Base-by-base conservation (phyloP, 2,329 filamentous ascomycete genomes). In the Pestalotiopsis sp. region DNA sequence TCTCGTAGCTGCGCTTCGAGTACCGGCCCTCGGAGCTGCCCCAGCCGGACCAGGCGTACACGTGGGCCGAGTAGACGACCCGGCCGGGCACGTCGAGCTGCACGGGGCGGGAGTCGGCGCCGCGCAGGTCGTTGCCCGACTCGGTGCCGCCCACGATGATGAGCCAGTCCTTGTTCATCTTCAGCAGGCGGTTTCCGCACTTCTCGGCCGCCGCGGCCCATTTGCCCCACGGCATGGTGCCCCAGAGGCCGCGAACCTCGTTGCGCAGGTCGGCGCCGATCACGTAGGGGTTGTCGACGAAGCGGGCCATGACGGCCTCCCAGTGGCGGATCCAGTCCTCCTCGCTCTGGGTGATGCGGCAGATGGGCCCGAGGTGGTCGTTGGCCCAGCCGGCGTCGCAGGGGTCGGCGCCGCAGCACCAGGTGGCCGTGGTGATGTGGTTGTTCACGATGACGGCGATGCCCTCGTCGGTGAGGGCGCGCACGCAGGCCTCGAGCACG, bases 1-100 rank as follows among this genome's bases (percentile, higher is more conserved):
- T 89, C 12, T 82, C 80, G 76, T 92, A 92, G 38, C 81, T 81
- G 5, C 90, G 86, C 77, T 87, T 86, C 9, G 86, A 83, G 76
- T 90, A 92, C 4, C 89, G 85, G 2, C 89, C 88, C 38, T 83
- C 86, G 70, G 83, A 76, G 72, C 85, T 88, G 49, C 90, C 89
- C 91, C 90, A 92, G 67, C 91, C 90, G 17, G 89, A 91, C 90
- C 90, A 92, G 39, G 84, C 82, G 76, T 92, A 92, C 25, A 92
- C 89, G 77, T 92, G 90, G 2, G 89, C 86, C 69, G 89, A 90
- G 80, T 92, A 92, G 39, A 92, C 90, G 31, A 92, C 83, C 27
- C 84, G 82, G 73, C 87, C 77, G 6, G 83, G 79, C 6, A 89
- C 76, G 68, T 87, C 84, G 60, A 92, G 84, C 61, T 79, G 77